Evolutionary conservation across 495 filamentous ascomycete genomes (phyloP).

Genomic region (Tuber indicum): DNA sequence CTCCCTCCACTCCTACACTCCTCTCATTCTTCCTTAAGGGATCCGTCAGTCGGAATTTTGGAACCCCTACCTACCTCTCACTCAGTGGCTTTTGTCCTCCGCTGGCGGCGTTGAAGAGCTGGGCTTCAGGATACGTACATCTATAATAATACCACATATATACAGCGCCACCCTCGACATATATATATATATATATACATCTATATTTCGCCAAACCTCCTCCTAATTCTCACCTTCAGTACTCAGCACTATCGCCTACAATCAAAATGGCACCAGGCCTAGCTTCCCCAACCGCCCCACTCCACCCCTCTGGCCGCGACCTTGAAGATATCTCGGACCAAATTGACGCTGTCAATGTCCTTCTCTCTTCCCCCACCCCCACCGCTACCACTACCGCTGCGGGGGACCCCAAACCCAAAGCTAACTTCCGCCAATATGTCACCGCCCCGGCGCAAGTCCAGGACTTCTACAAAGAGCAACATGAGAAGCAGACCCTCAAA

Average conservation of each 20-base stretch:
- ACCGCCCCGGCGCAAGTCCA: conserved; percentile 21
- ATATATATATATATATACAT: conserved; percentile 1
- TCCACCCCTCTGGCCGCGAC: conserved; percentile 46
- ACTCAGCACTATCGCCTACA: not conserved
- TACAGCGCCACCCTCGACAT: not conserved
- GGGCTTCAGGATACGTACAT: not conserved
- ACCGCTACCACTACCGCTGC: conserved; percentile 59
- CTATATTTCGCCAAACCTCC: not conserved
- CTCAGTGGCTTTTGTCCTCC: not conserved
- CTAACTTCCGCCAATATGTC: conserved; percentile 51
- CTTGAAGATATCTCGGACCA: conserved; percentile 74
- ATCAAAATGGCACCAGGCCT: conserved; percentile 19
- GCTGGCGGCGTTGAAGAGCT: not conserved
- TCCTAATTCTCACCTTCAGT: not conserved
- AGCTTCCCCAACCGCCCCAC: not conserved
- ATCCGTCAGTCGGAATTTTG: not conserved
- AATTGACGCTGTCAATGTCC: conserved; percentile 73
- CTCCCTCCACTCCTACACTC: no score
- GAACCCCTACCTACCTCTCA: not conserved
- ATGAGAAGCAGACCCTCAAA: conserved; percentile 41
- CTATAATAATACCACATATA: not conserved
- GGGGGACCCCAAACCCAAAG: conserved; percentile 62
- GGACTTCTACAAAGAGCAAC: conserved; percentile 34
- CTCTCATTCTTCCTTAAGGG: not conserved
- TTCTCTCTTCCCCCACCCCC: conserved; percentile 60